Evolutionary conservation across 2,329 filamentous ascomycete genomes (phyloP), one percentile per base, ranked within the genome.

Genomic region (Fusarium hainanense): DNA sequence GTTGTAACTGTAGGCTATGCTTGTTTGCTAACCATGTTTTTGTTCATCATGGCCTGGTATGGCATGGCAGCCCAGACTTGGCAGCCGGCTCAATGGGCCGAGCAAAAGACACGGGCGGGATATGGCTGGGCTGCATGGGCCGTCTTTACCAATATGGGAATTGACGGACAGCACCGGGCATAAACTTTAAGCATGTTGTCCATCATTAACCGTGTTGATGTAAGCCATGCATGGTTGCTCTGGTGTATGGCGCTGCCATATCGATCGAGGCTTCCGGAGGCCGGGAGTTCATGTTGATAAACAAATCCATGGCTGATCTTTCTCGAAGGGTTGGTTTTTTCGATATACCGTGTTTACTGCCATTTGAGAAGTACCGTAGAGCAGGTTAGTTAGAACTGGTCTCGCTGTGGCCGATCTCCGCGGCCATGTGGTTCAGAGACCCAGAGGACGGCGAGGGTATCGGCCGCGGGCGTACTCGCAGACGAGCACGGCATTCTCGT

Each of bases 51-150:
- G 13, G 32, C 49, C 37, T 18, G 58, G 42, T 46, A 59, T 59
- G 16, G 32, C 49, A 51, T 41, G 58, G 42, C 44, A 21, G 47
- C 63, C 42, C 28, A 63, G 69, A 68, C 72, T 74, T 74, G 70
- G 72, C 72, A 58, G 44, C 50, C 68, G 72, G 72, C 42, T 72
- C 58, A 49, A 66, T 74, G 63, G 66, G 68, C 72, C 70, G 72
- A 66, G 72, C 54, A 63, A 71, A 71, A 54, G 58, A 63, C 61
- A 58, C 63, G 58, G 56, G 64, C 57, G 55, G 59, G 54, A 56
- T 63, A 64, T 63, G 48, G 54, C 60, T 47, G 44, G 30, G 20
- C 51, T 58, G 46, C 51, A 48, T 63, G 44, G 51, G 61, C 30
- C 48, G 23, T 70, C 37, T 40, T 16, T 66, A 40, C 58, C 52